Evolutionary conservation across 2,329 filamentous ascomycete genomes (phyloP).

Genomic region (Fusarium goolgardi): DNA sequence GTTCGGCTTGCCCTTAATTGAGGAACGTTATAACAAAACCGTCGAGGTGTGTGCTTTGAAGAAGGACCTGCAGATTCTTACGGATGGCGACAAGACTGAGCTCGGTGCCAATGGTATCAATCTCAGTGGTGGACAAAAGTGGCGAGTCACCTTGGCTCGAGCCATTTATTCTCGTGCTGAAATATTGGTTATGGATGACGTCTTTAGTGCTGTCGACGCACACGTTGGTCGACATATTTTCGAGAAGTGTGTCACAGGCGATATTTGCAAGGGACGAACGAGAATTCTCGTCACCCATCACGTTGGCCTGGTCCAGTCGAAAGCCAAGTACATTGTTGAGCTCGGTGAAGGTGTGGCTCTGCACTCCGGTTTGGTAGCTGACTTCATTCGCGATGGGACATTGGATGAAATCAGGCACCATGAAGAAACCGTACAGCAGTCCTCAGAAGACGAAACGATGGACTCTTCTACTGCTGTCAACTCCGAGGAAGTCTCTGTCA

Average conservation of each 20-base stretch:
- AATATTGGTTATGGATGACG: conserved; percentile 82
- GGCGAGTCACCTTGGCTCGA: conserved; percentile 82
- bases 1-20: conserved; percentile 77
- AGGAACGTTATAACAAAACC: conserved; percentile 76
- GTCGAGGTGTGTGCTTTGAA: conserved; percentile 77
- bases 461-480: conserved; percentile 62
- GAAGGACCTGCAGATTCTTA: conserved; percentile 80
- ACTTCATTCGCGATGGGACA: conserved; percentile 69
- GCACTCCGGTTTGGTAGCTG: conserved; percentile 72
- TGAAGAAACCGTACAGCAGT: conserved; percentile 60
- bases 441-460: conserved; percentile 61
- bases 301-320: conserved; percentile 75
- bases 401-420: conserved; percentile 68
- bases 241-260: conserved; percentile 78
- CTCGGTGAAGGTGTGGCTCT: conserved; percentile 75
- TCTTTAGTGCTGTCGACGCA: conserved; percentile 85
- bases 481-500: conserved; percentile 62
- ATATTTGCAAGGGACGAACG: conserved; percentile 75
- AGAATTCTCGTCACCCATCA: conserved; percentile 86
- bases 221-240: conserved; percentile 84
- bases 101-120: conserved; percentile 89
- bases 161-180: conserved; percentile 83
- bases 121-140: conserved; percentile 84
- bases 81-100: conserved; percentile 81
- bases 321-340: conserved; percentile 79